Base-by-base conservation (phyloP, 371 early-diverging fungal species). In the Syncephalastrum monosporum region DNA sequence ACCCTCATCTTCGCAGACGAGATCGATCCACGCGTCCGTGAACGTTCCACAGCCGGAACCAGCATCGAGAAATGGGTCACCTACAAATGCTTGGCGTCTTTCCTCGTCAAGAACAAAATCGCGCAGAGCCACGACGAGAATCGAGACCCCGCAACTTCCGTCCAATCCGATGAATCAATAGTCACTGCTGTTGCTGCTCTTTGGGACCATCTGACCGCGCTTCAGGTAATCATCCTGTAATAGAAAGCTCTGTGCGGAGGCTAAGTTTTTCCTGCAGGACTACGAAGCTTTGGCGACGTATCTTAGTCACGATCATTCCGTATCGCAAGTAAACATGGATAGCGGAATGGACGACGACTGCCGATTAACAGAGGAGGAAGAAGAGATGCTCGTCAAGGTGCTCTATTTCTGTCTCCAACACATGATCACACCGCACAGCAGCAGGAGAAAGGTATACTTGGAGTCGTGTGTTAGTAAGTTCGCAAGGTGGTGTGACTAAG, bases 281-380 rank as follows among this genome's bases (percentile, higher is more conserved):
- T 84, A 82, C 71, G 65, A 84, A 61, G 65, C 71, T 1, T 69
- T 85, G 60, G 72, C 82, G 3, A 82, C 85, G 15, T 86, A 84
- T 46, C 72, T 88, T 7, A 60, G 69, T 3, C 66, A 76, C 5
- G 89, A 88, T 67, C 85, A 87, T 46, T 79, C 83, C 15, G 52
- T 60, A 8, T 60, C 65, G 10, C 60, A 56, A 4, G 55, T 55
- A 23, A 55, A 72, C 21, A 45, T 44, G 1, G 54, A 53, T 19
- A 56, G 23, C 44, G 59, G 51, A 0, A 57, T 71, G 33, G 72
- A 71, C 4, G 72, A 72, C 4, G 65, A 64, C 27, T 83, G 84
- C 47, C 68, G 75, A 24, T 63, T 91, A 10, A 74, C 79, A 3
- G 81, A 83, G 2, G 77, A 84, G 5, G 85, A 90, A 59, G 91